These are phyloP conservation scores for Phytophthora idaei DNA, from an alignment of 352 stramenopile genomes.

Conservation along the genomic window DNA sequence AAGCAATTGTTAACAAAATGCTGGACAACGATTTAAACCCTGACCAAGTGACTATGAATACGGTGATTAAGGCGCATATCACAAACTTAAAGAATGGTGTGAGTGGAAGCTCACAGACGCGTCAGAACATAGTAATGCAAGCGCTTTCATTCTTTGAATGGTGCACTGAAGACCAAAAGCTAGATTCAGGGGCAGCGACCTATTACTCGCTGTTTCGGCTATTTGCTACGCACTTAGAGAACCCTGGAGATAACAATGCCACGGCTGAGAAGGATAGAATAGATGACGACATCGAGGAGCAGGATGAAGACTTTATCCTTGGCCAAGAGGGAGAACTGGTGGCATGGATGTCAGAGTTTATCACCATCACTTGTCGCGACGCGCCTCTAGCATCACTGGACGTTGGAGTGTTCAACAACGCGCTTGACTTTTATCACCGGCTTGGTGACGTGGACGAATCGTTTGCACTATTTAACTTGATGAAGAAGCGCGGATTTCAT, in stretches of 20 bases:
- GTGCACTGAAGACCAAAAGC: conserved; percentile 34
- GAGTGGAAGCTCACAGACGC: conserved; percentile 11
- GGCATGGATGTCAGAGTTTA: conserved; percentile 38
- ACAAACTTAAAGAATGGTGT: conserved; percentile 20
- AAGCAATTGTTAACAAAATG: conserved; percentile 48
- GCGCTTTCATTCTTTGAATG: conserved; percentile 42
- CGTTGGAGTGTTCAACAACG: conserved; percentile 65
- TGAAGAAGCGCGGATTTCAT: conserved; percentile 50
- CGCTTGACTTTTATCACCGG: conserved; percentile 65
- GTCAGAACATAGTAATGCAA: conserved; percentile 34
- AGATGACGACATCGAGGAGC: conserved; percentile 1
- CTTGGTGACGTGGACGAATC: conserved; percentile 50
- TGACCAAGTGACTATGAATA: conserved; percentile 60
- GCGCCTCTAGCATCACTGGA: conserved; percentile 43
- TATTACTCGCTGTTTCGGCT: conserved; percentile 62
- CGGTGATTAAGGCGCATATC: conserved; percentile 49
- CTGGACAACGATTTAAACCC: conserved; percentile 29
- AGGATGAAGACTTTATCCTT: conserved; percentile 26
- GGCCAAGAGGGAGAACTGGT: conserved; percentile 28
- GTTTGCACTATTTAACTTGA: conserved; percentile 67
- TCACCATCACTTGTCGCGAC: conserved; percentile 55
- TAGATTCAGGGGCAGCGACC: conserved; percentile 38
- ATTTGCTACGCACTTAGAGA: conserved; percentile 52
- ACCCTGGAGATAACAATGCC: background rate
- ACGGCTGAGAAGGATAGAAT: background rate